These are phyloP conservation scores for Paramecium octaurelia DNA, from an alignment of 73 alveolate species.

Conservation along the genomic window DNA sequence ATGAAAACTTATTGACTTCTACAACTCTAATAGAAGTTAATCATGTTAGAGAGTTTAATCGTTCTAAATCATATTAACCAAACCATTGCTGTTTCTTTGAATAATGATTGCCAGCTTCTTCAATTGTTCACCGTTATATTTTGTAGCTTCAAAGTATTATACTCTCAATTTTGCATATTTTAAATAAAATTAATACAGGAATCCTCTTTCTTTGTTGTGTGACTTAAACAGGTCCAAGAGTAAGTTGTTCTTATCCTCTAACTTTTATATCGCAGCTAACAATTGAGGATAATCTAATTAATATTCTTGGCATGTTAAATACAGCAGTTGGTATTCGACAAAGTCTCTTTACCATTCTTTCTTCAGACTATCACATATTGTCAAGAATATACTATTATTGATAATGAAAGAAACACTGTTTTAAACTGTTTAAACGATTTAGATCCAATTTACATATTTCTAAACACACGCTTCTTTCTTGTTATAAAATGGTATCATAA, in stretches of 20 bases:
- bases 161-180: not conserved
- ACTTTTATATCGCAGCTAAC: not conserved
- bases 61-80: not conserved
- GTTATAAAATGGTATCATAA: not conserved
- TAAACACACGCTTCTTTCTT: not conserved
- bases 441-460: not conserved
- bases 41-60: not conserved
- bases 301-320: not conserved
- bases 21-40: not conserved
- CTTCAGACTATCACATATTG: not conserved
- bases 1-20: not conserved
- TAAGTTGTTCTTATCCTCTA: not conserved
- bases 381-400: not conserved
- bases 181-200: not conserved
- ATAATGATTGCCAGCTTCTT: not conserved
- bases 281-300: not conserved
- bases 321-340: not conserved
- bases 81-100: not conserved
- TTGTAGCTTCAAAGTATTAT: not conserved
- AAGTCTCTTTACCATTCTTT: not conserved
- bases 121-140: not conserved
- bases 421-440: not conserved
- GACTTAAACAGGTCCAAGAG: not conserved
- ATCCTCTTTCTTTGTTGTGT: not conserved
- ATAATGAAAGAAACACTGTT: not conserved